Base-by-base conservation (phyloP, 73 alveolate genomes). In the Paramecium bursaria region DNA sequence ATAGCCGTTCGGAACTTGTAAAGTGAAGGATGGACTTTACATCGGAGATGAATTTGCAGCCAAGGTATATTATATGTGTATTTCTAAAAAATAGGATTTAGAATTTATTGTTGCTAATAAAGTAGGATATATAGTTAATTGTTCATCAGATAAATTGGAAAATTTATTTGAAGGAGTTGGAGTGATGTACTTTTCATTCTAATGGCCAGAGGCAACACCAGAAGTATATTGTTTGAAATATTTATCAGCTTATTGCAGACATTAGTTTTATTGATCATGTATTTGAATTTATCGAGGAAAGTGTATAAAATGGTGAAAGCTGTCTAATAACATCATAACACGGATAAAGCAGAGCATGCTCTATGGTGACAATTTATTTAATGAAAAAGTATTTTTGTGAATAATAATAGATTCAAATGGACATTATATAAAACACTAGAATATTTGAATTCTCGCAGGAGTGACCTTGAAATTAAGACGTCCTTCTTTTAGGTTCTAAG, bases 401-500 rank as follows among this genome's bases (percentile, higher is more conserved):
- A 79, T 13, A 21, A 33, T 79, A 21, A 54, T 53, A 79, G 89
- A 67, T 92, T 79, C 61, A 46, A 89, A 74, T 93, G 98, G 98
- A 82, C 94, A 27, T 86, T 93, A 22, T 88, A 86, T 22, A 93
- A 93, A 42, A 91, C 98, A 13, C 74, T 93, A 13, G 98, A 93
- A 42, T 93, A 85, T 75, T 61, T 93, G 80, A 91, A 91, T 74
- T 91, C 93, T 0, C 47, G 95, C 44, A 85, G 98, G 46, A 94
- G 92, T 47, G 98, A 93, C 76, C 77, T 93, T 19, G 98, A 93
- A 73, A 91, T 93, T 35, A 88, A 94, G 49, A 91, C 96, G 4
- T 75, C 91, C 44, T 93, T 93, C 74, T 85, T 93, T 27, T 22
- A 52, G 17, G 82, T 67, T 33, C 82, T 67, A 2, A 67, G 19